Conservation (phyloP, 345 rosid species). For the Gossypium sturtianum region DNA sequence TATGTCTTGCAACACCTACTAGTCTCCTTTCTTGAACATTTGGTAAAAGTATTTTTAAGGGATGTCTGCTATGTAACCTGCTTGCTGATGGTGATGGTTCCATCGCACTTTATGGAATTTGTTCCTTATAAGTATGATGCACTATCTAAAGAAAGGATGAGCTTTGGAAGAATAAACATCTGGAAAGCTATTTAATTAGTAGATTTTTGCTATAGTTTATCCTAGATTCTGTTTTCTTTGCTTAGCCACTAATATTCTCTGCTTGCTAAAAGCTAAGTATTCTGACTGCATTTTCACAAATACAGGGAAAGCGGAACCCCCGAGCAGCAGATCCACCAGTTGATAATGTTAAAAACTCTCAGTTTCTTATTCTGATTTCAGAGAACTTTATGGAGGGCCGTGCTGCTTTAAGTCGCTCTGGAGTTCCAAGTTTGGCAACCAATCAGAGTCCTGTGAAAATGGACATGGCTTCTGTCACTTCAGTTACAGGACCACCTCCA, state of each 20-base stretch:
- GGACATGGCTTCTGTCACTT: constrained; percentile 65
- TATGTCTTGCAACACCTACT: neutral
- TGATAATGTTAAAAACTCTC: constrained; percentile 62
- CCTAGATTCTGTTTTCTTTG: neutral
- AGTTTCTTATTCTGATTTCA: constrained; percentile 77
- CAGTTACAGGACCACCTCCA: constrained; percentile 62
- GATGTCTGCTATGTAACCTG: neutral
- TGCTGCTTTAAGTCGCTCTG: constrained; percentile 73
- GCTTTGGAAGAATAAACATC: neutral
- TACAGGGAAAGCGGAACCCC: constrained; percentile 72
- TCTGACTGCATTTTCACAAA: constrained; percentile 20
- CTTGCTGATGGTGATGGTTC: constrained; percentile 1
- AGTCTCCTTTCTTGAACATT: neutral
- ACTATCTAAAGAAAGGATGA: neutral
- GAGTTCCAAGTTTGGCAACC: constrained; percentile 52
- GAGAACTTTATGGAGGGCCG: constrained; percentile 90
- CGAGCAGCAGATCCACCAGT: constrained; percentile 60
- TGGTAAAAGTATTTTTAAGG: neutral
- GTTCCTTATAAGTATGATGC: neutral
- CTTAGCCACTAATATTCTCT: neutral
- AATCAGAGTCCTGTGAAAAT: constrained; percentile 73
- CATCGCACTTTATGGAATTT: neutral
- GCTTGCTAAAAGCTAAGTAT: constrained; percentile 6
- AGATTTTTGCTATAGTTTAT: neutral
- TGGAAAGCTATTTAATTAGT: neutral